phyloP scores from a whole-genome alignment of 2,329 filamentous ascomycete species.

The Chaetomium strumarium region DNA sequence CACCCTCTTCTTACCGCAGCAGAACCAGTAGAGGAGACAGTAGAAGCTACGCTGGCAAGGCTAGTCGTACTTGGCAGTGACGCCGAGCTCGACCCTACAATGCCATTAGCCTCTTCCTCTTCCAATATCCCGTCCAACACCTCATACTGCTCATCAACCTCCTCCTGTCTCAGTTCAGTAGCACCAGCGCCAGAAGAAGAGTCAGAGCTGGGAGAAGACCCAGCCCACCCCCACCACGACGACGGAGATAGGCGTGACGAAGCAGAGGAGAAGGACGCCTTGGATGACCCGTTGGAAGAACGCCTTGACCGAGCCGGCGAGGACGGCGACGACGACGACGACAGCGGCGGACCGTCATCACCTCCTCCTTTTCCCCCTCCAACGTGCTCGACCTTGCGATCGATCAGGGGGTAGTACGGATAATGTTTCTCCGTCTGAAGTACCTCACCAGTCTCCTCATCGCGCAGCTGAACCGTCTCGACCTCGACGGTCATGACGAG shows the following conservation, averaged over 20 bases:
- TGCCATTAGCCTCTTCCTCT: neutral
- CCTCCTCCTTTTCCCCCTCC: no score
- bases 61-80: neutral
- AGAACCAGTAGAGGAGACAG: neutral
- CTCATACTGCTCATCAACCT: neutral
- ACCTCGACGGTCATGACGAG: neutral
- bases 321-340: neutral
- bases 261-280: no score
- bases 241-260: no score
- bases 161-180: no score
- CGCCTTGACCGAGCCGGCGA: neutral
- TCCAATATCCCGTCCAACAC: neutral
- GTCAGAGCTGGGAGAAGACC: no score
- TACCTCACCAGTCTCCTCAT: neutral
- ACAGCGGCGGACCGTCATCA: neutral
- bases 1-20: neutral
- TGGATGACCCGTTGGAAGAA: neutral
- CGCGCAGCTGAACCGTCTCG: conserved; percentile 1
- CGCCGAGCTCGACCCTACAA: neutral
- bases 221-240: no score
- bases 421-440: neutral
- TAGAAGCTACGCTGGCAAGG: no score
- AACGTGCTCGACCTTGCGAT: neutral
- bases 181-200: no score
- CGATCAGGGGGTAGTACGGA: neutral